A percentile compares a stretch with the other conserved stretches of the same genome.
Conservation (phyloP, 352 stramenopile genomes). For the Elongisporangium senticosum region DNA sequence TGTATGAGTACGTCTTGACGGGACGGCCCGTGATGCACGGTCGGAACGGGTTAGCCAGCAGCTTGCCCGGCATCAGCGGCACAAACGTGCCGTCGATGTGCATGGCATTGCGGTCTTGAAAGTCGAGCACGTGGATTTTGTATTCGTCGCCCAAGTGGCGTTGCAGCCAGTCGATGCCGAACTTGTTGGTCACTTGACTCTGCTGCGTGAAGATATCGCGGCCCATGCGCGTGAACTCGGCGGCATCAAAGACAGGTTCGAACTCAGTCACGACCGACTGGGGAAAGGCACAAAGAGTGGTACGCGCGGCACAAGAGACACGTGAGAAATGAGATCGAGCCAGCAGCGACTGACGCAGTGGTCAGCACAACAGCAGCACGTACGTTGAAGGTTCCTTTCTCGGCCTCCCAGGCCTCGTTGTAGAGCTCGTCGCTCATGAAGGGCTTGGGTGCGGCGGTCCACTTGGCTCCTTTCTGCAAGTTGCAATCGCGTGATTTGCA, state of each 20-base stretch:
- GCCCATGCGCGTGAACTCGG: constrained; percentile 89
- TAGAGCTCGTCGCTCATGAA: constrained; percentile 89
- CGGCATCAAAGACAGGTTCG: constrained; percentile 85
- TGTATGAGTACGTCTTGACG: constrained; percentile 86
- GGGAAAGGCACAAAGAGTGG: constrained; percentile 1
- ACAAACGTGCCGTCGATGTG: constrained; percentile 89
- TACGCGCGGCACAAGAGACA: not conserved
- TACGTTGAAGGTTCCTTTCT: constrained; percentile 74
- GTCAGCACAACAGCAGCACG: constrained; percentile 3
- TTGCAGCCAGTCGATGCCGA: constrained; percentile 87
- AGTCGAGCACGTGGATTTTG: constrained; percentile 84
- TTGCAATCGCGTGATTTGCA: constrained; percentile 1
- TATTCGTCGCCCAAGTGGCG: constrained; percentile 86
- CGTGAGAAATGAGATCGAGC: not conserved
- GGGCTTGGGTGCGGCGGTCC: constrained; percentile 85
- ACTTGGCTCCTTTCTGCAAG: constrained; percentile 70
- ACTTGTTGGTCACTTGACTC: constrained; percentile 88
- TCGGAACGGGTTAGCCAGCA: constrained; percentile 83
- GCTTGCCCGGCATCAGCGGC: constrained; percentile 78
- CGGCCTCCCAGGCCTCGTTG: constrained; percentile 81
- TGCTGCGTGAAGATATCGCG: constrained; percentile 88
- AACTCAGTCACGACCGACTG: constrained; percentile 87
- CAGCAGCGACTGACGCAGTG: not conserved
- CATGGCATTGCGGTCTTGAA: constrained; percentile 89
- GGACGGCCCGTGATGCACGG: constrained; percentile 83